phyloP scores from a whole-genome alignment of 2,329 filamentous ascomycete species.

The Tolypocladium pustulatum region DNA sequence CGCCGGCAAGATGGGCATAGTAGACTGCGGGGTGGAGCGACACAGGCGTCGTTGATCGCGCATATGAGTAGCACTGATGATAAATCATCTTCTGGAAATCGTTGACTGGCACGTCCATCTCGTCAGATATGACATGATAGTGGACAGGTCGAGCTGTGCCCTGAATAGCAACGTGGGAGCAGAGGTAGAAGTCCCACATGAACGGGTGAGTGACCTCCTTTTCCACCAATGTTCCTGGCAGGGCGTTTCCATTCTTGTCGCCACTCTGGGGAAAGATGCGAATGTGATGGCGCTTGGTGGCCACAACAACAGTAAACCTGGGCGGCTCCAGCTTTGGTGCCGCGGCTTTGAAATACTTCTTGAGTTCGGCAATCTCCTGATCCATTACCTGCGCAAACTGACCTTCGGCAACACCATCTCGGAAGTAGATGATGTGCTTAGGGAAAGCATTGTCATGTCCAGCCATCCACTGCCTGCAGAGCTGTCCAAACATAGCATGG shows the following conservation, averaged over 20 bases:
- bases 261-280: slow-evolving; percentile 70
- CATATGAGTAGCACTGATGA: slow-evolving; percentile 89
- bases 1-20: slow-evolving; percentile 85
- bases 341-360: slow-evolving; percentile 38
- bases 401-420: slow-evolving; percentile 83
- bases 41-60: slow-evolving; percentile 83
- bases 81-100: slow-evolving; percentile 83
- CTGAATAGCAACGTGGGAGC: slow-evolving; percentile 66
- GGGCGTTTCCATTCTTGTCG: slow-evolving; percentile 71
- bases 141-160: slow-evolving; percentile 88
- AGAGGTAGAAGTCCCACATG: slow-evolving; percentile 76
- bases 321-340: slow-evolving; percentile 28
- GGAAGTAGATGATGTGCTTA: slow-evolving; percentile 77
- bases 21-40: slow-evolving; percentile 86
- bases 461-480: slow-evolving; percentile 57
- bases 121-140: slow-evolving; percentile 82
- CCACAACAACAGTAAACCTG: slow-evolving; percentile 77
- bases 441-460: slow-evolving; percentile 38
- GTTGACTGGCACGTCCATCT: slow-evolving; percentile 56
- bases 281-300: slow-evolving; percentile 88
- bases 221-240: slow-evolving; percentile 83
- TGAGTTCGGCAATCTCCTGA: slow-evolving; percentile 66
- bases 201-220: slow-evolving; percentile 82
- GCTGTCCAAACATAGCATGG: slow-evolving; percentile 50
- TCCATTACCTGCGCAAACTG: slow-evolving; percentile 74